Base-by-base conservation (phyloP, 768 basidiomycete species). In the Mycena chlorophos region DNA sequence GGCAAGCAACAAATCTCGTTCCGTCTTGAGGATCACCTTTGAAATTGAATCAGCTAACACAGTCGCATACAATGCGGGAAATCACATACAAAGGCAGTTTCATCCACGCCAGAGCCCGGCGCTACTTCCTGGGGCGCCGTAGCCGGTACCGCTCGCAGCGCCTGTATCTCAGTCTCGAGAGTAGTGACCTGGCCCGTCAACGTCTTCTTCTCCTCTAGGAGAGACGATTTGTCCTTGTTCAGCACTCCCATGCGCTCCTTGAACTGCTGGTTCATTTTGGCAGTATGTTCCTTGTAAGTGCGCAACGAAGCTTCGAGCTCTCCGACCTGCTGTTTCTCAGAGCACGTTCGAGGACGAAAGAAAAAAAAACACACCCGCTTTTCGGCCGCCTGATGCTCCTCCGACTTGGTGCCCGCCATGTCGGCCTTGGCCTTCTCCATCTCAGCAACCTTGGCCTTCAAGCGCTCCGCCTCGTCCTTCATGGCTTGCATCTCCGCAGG, bases 401-500 rank as follows among this genome's bases (percentile, higher is more conserved):
- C 68, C 5, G 71, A 69, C 34, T 71, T 69, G 3, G 68, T 67
- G 23, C 70, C 69, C 14, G 63, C 59, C 17, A 60, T 45, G 42
- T 69, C 69, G 12, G 53, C 62, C 51, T 69, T 56, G 31, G 26
- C 40, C 2, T 47, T 56, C 51, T 56, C 56, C 26, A 34, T 49
- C n/a, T 39, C 54, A 19, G 48, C 30, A 14, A 53, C 30, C 26
- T 59, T 52, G 26, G 71, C 52, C 61, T 83, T 83, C 51, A 88
- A 58, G 16, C 61, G 68, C 51, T 82, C 79, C 8, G 89, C 80
- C 65, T 92, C 86, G 22, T 88, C 87, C 69, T 86, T 89, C 51
- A 94, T 77, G 5, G 80, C 77, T 64, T 92, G 89, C 31, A 94
- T 75, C 64, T 94, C 92, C 2, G 87, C 84, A 17, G 92, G 91